Conservation (phyloP, 345 rosid species). For the Citrus maxima region DNA sequence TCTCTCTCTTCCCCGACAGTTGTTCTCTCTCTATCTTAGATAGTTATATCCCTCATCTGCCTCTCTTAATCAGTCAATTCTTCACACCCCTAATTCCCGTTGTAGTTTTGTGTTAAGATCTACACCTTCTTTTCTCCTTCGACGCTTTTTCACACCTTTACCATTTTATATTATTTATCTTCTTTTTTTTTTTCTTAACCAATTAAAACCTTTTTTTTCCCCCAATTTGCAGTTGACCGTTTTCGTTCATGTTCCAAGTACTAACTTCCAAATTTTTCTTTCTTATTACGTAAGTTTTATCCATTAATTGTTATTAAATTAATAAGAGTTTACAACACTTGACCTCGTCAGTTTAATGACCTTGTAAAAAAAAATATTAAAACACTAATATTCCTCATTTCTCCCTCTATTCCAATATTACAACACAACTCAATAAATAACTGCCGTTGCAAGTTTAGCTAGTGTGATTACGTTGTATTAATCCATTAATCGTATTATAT, state of each 20-base stretch:
- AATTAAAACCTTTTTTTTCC: background rate
- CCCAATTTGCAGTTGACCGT: background rate
- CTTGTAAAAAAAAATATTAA: too few species aligned
- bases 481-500: too few species aligned
- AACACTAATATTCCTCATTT: too few species aligned
- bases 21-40: background rate
- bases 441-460: too few species aligned
- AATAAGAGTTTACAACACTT: background rate
- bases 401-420: too few species aligned
- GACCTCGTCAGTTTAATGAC: background rate
- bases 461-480: too few species aligned
- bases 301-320: background rate
- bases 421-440: too few species aligned
- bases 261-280: background rate
- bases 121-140: background rate
- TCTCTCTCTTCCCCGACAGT: background rate
- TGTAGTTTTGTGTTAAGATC: background rate
- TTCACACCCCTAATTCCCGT: background rate
- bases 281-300: background rate
- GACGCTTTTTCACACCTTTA: background rate
- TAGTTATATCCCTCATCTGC: too few species aligned
- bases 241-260: background rate
- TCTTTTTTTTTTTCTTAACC: too few species aligned
- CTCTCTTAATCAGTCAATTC: constrained; percentile 5
- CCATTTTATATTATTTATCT: background rate